Evolutionary conservation across 768 basidiomycete genomes (phyloP), one percentile per base, ranked within the genome.

Genomic region (Termitomyces sp.): DNA sequence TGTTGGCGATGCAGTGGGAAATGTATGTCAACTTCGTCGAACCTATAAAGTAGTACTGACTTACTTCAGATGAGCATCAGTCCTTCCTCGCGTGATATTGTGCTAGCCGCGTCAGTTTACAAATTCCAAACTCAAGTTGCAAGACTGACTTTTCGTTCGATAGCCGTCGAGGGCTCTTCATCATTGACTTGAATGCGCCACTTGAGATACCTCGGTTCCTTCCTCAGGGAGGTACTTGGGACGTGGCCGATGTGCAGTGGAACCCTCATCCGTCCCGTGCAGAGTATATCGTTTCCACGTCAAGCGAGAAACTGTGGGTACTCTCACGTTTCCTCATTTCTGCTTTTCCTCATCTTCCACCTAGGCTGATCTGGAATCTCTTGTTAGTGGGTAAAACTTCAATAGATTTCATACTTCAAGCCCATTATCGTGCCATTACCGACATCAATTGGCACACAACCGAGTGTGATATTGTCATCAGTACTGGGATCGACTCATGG

Each of bases 361-460:
- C 8, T 61, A 91, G 91, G 46, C 81, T 99, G 3, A 93, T 99
- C 60, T 99, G 97, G 96, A 97, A 98, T 74, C 78, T 98, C n/a
- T 72, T 84, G 58, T 77, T 89, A 46, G 73, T 80, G 16, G 86
- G 86, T 16, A 89, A 90, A 67, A 90, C 89, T 1, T 88, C 90
- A 2, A 93, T 99, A 38, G 83, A 94, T 66, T 86, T 91, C 62
- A 88, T 93, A 36, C 80, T 98, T 5, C 88, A 89, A 62, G 90
- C 92, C 1, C 97, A 99, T 70, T 92, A 94, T 63, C 88, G 96
- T 49, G 94, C 95, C 5, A 95, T 99, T 57, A 98, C 97, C 3
- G 97, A 99, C 69, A 93, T 98, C 69, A 98, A 99, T 70, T 99
- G 96, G 96, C 92, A 94, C 68, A 89, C 90, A 0, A 82, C 83